These are phyloP conservation scores for Coffea canephora DNA, from an alignment of 257 asterid genomes.

Conservation along the genomic window DNA sequence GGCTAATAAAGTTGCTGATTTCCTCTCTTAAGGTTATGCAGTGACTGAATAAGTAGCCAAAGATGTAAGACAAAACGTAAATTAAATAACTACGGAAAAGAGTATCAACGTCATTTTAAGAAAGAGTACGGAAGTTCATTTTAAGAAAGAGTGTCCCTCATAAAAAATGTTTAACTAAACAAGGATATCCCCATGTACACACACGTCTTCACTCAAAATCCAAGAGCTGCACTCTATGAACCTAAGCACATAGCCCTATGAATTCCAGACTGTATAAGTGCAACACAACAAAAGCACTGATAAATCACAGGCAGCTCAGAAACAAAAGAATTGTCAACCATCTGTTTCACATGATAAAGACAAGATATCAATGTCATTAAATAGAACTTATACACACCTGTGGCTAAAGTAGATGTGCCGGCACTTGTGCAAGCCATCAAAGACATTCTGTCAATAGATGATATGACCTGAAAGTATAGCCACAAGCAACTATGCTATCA, in stretches of 20 bases:
- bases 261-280: not conserved
- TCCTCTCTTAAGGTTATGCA: not conserved
- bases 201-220: not conserved
- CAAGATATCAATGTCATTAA: not conserved
- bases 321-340: not conserved
- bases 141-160: not conserved
- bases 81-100: not conserved
- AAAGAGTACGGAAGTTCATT: not conserved
- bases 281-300: not conserved
- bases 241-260: not conserved
- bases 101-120: not conserved
- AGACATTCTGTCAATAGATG: slow-evolving; percentile 28
- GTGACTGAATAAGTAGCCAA: not conserved
- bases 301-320: not conserved
- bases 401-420: slow-evolving; percentile 29
- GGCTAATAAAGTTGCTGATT: not conserved
- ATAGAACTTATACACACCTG: slow-evolving; percentile 30
- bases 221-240: not conserved
- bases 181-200: not conserved
- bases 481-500: not conserved
- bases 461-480: slow-evolving; percentile 18
- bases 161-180: not conserved
- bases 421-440: slow-evolving; percentile 32
- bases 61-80: not conserved
- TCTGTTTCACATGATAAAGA: not conserved